Base-by-base conservation (phyloP, 306 rosid species). In the Leucaena leucocephala region DNA sequence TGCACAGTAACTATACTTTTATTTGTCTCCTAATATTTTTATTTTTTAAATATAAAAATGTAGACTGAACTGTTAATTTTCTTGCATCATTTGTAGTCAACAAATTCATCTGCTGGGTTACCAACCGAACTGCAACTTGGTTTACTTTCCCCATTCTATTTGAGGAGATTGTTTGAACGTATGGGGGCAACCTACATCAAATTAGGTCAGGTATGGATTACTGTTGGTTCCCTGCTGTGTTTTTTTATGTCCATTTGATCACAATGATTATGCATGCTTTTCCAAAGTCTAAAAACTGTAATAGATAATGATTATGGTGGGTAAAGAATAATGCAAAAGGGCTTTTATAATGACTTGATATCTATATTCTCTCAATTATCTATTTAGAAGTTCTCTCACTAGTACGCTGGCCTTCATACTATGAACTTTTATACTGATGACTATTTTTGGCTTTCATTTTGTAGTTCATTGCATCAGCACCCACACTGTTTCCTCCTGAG, bases 121-220 rank as follows among this genome's bases (percentile, higher is more conserved):
- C 91, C 91, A 5, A 81, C 86, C 64, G 93, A 92, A 80, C 0
- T 89, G 86, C 98, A 90, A 90, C 91, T 87, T 85, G 97, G 98
- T 79, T 80, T 90, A 79, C 76, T 92, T 55, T 90, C 98, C 49
- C 98, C 98, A 46, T 39, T 86, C 81, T 91, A 95, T 81, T 75
- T 95, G 89, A 91, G 98, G 84, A 90, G 87, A 77, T 79, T 92
- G 78, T 92, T 95, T 55, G 98, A 95, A 84, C 96, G 98, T 78
- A 85, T 95, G 94, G 98, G 98, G 7, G 98, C 98, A 76, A 92
- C 98, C 42, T 95, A 95, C 85, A 84, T 95, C 84, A 95, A 92
- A 80, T 79, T 95, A 79, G 98, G 98, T 49, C 98, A 95, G 97
- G 98, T 95, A 88, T 69, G 76, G 71, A 19, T 54, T 57, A 71